These are phyloP conservation scores for Coprinopsis marcescibilis DNA, from an alignment of 768 basidiomycete genomes.

Conservation along the genomic window DNA sequence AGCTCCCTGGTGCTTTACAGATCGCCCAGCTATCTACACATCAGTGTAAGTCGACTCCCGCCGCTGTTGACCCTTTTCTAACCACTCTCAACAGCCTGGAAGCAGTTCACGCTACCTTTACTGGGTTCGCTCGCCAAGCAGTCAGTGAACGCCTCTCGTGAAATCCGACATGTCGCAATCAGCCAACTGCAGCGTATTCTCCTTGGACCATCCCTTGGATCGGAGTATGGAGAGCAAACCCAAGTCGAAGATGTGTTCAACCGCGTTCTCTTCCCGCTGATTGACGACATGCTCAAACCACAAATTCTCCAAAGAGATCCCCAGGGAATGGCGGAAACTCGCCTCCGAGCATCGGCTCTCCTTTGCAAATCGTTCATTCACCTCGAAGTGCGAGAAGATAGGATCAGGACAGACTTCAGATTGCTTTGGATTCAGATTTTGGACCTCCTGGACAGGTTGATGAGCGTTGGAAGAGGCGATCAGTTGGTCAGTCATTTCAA, in stretches of 20 bases:
- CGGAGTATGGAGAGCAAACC: slow-evolving; percentile 49
- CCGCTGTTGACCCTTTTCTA: neutral
- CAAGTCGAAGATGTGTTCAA: slow-evolving; percentile 85
- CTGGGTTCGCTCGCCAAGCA: slow-evolving; percentile 71
- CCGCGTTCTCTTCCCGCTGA: slow-evolving; percentile 81
- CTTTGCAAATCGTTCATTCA: slow-evolving; percentile 96
- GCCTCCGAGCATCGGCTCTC: slow-evolving; percentile 81
- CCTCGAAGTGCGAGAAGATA: slow-evolving; percentile 70
- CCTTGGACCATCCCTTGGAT: slow-evolving; percentile 65
- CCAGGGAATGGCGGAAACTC: slow-evolving; percentile 85
- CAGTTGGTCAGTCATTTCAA: slow-evolving; percentile 60
- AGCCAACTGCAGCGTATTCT: slow-evolving; percentile 79
- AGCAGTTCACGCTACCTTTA: slow-evolving; percentile 67
- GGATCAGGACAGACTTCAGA: slow-evolving; percentile 54
- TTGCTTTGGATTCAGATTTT: slow-evolving; percentile 86
- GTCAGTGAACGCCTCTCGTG: slow-evolving; percentile 76
- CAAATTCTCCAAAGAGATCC: slow-evolving; percentile 77
- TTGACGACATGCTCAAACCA: slow-evolving; percentile 87
- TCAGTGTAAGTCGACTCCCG: slow-evolving; percentile 31
- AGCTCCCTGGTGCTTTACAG: slow-evolving; percentile 55
- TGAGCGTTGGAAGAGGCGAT: slow-evolving; percentile 79
- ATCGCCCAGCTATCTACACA: slow-evolving; percentile 31
- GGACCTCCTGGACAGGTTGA: slow-evolving; percentile 83
- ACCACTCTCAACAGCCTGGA: slow-evolving; percentile 60
- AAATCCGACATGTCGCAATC: slow-evolving; percentile 78